These are phyloP conservation scores for Medakamo hakoo DNA, from an alignment of 139 green algal genomes.

Conservation along the genomic window DNA sequence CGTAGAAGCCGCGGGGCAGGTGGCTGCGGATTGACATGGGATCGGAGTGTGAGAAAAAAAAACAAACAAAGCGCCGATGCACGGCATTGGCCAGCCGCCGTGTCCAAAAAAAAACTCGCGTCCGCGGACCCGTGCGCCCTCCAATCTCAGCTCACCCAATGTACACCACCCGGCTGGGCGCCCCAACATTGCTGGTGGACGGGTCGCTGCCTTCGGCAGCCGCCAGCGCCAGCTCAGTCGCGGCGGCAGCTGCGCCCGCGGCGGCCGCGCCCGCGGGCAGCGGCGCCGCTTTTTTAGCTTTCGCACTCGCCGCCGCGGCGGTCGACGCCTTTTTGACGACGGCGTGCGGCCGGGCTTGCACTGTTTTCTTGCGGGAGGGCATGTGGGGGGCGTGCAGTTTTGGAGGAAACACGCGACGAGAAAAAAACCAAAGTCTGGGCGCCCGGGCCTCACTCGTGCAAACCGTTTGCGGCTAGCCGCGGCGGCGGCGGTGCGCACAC, in stretches of 20 bases:
- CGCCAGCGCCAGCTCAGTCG: background rate
- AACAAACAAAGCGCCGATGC: no score
- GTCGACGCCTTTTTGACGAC: background rate
- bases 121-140: background rate
- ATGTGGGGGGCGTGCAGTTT: no score
- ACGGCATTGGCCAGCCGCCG: background rate
- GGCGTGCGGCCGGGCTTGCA: no score
- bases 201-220: background rate
- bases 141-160: constrained; percentile 23
- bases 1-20: constrained; percentile 81
- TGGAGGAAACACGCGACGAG: no score
- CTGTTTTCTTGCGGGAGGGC: no score
- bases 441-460: no score
- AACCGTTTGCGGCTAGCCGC: no score
- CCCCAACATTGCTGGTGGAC: background rate
- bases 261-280: no score
- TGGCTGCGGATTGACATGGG: constrained; percentile 43
- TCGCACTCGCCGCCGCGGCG: background rate
- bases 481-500: no score
- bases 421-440: no score
- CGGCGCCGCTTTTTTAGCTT: background rate
- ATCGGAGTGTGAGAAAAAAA: background rate
- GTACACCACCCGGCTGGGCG: constrained; percentile 19
- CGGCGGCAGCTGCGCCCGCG: background rate
- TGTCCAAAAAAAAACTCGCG: background rate